Evolutionary conservation across 129 eudicot species (phyloP), one percentile per base, ranked within the genome.

Genomic region (Daucus carota): DNA sequence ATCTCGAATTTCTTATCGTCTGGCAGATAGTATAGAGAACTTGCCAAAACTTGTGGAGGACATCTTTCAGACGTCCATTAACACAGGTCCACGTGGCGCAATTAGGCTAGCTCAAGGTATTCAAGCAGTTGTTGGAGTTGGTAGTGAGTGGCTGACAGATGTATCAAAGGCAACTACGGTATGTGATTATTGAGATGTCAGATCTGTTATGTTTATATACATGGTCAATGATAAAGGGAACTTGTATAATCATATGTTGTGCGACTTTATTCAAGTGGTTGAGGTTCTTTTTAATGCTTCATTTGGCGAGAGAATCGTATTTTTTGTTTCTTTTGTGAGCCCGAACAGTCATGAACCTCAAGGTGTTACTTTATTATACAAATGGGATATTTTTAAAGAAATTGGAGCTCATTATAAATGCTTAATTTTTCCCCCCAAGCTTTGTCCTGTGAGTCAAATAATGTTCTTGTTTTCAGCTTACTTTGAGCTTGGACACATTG

Each of bases 21-120:
- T 50, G 82, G 81, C 89, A 94, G 98, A 91, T 52, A 81, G 90
- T 54, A 43, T 89, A 38, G 85, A 87, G 81, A 89, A 94, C 54
- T 83, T 94, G 78, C 98, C 96, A n/a, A 90, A 86, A 73, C 98
- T 93, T 78, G 88, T 93, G 75, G 97, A 93, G 83, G 98, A 93
- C 82, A 91, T 91, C 33, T 80, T 94, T 73, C 97, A 87, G 82
- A 94, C 96, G 40, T 94, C 98, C 46, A 80, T 94, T 29, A 89
- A 81, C 68, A 94, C 98, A 0, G 98, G 98, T 80, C 98, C 98
- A 44, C 97, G 98, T 81, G 98, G 98, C 41, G 90, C 98, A 32
- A 73, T 94, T 33, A 86, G 98, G 72, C 85, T 94, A 59, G 96
- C 90, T 83, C 98, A 94, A 85, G 98, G 98, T 33, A 83, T 94